Conservation (phyloP, 1,139 yeast genomes). For the Geotrichum cucujoidarum region DNA sequence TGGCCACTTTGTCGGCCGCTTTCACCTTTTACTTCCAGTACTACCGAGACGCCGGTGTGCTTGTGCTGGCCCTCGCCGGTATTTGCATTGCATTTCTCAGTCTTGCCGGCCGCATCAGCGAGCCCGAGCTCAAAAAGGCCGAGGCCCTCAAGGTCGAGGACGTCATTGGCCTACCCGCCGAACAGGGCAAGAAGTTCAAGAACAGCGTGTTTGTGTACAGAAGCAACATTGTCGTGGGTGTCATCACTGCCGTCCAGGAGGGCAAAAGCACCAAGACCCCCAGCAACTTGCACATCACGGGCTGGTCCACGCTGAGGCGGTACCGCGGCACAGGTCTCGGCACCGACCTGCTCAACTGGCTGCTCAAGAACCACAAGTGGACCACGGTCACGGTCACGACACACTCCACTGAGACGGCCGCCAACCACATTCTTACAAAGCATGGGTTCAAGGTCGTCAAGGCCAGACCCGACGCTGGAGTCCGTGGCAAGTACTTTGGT, state of each 20-base stretch:
- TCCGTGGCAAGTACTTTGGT: constrained; percentile 11
- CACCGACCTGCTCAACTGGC: constrained; percentile 24
- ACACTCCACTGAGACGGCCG: constrained; percentile 21
- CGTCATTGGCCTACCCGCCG: neutral
- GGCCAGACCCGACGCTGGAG: neutral
- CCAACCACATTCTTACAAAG: constrained; percentile 19
- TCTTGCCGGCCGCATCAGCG: constrained; percentile 23
- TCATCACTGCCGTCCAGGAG: constrained; percentile 19
- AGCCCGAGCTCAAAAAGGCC: constrained; percentile 18
- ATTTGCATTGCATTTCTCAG: constrained; percentile 23
- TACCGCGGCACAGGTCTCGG: constrained; percentile 30
- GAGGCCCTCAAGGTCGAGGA: constrained; percentile 16
- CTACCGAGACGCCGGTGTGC: constrained; percentile 20
- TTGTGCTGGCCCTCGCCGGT: constrained; percentile 21
- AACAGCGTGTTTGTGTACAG: constrained; percentile 24
- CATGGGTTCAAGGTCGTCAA: constrained; percentile 21
- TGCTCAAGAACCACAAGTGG: constrained; percentile 18
- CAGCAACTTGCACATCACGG: constrained; percentile 18
- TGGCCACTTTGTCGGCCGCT: constrained; percentile 6
- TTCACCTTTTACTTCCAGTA: neutral
- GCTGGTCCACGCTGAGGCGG: constrained; percentile 26
- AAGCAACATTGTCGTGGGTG: constrained; percentile 23
- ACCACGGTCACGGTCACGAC: constrained; percentile 20
- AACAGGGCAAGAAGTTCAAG: constrained; percentile 16
- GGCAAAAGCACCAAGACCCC: neutral